Percentiles rank a stretch among this genome's conserved stretches.
Evolutionary conservation across 352 stramenopile genomes (phyloP).

Genomic region (Synura sp.): DNA sequence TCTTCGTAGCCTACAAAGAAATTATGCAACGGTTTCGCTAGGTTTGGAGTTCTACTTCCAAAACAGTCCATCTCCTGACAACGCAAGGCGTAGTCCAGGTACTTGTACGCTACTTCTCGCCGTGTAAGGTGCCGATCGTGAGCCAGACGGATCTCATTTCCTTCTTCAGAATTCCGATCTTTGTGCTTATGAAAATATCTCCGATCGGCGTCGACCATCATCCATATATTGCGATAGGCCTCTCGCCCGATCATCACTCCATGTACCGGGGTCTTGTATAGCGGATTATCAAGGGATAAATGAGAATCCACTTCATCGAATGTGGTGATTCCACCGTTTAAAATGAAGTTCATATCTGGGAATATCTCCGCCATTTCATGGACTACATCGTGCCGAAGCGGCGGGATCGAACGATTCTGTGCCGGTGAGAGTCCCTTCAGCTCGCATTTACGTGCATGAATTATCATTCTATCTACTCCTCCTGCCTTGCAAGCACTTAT

Average conservation of each 20-base stretch:
- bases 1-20: not conserved
- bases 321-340: not conserved
- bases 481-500: not conserved
- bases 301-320: not conserved
- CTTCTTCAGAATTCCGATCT: no score
- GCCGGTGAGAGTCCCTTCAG: conserved; percentile 10
- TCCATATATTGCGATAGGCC: conserved; percentile 77
- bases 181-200: conserved; percentile 71
- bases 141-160: no score
- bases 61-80: conserved; percentile 53
- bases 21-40: conserved; percentile 29
- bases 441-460: not conserved
- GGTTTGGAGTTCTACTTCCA: not conserved
- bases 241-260: conserved; percentile 81
- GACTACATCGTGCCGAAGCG: not conserved
- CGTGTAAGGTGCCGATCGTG: conserved; percentile 71
- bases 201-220: conserved; percentile 72
- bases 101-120: conserved; percentile 68
- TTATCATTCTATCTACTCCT: not conserved
- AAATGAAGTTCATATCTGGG: not conserved
- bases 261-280: conserved; percentile 54
- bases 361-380: not conserved
- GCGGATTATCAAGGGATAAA: not conserved
- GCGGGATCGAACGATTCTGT: conserved; percentile 20
- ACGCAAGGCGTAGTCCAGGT: conserved; percentile 72